A percentile compares a stretch with the other conserved stretches of the same genome.
Conservation (phyloP, 176 grass and related monocot genomes). For the Ensete ventricosum region DNA sequence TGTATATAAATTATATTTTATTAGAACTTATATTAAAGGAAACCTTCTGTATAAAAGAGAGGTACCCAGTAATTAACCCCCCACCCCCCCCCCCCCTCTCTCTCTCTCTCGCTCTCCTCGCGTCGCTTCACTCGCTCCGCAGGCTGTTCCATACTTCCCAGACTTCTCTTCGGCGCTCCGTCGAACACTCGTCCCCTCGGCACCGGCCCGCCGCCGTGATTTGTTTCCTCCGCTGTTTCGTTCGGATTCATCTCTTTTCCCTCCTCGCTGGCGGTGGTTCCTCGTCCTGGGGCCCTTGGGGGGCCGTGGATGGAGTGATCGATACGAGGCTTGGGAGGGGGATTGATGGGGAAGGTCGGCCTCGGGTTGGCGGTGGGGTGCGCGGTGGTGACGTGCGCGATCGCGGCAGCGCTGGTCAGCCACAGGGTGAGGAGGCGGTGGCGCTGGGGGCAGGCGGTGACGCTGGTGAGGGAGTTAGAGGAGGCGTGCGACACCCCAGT, state of each 20-base stretch:
- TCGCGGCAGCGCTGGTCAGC: slow-evolving; percentile 26
- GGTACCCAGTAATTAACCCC: background rate
- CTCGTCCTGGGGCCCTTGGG: no score
- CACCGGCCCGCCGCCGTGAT: no score
- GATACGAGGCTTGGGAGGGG: background rate
- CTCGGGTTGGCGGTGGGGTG: slow-evolving; percentile 31
- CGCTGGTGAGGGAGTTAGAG: slow-evolving; percentile 40
- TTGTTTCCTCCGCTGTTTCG: no score
- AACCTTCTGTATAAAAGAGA: background rate
- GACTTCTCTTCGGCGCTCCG: background rate
- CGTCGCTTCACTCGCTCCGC: background rate
- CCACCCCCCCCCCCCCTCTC: background rate
- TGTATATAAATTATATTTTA: background rate
- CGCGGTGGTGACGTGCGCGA: slow-evolving; percentile 29
- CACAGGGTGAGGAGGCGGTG: slow-evolving; percentile 20
- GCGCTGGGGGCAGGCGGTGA: slow-evolving; percentile 37
- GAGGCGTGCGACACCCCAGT: slow-evolving; percentile 41
- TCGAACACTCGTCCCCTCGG: background rate
- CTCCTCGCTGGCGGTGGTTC: background rate
- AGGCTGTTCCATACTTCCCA: background rate
- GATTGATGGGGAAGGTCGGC: slow-evolving; percentile 26
- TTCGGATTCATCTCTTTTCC: background rate
- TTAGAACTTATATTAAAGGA: background rate
- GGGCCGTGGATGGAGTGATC: slow-evolving; percentile 8
- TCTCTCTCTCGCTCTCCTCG: background rate